Percentiles rank a stretch among this genome's conserved stretches.
These are phyloP conservation scores for Viola odorata DNA, from an alignment of 345 rosid species.

Conservation along the genomic window DNA sequence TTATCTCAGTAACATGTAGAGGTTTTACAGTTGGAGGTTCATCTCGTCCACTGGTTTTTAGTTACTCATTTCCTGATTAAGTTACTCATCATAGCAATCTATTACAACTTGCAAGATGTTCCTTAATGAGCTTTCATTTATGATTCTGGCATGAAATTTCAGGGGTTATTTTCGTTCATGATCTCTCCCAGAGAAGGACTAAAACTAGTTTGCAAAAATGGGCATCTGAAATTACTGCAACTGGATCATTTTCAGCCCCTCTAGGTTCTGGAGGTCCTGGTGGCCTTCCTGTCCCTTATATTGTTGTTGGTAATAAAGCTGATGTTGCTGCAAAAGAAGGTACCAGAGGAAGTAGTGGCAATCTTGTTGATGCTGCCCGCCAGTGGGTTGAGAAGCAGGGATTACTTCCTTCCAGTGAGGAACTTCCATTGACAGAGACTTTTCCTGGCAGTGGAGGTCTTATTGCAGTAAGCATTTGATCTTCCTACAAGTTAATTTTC, in stretches of 20 bases:
- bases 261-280: conserved; percentile 90
- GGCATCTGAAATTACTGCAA: conserved; percentile 83
- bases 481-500: conserved; percentile 6
- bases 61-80: too few relatives aligned
- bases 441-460: conserved; percentile 87
- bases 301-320: conserved; percentile 93
- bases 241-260: conserved; percentile 95
- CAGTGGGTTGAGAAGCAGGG: conserved; percentile 99
- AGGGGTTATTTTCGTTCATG: conserved; percentile 98
- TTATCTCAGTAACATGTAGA: too few relatives aligned
- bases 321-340: conserved; percentile 92
- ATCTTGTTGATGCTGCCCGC: conserved; percentile 96
- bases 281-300: conserved; percentile 94
- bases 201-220: conserved; percentile 91
- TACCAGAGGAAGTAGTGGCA: conserved; percentile 91
- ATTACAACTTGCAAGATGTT: conserved; percentile 5
- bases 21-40: too few relatives aligned
- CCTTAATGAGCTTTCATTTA: conserved; percentile 6
- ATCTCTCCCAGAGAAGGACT: conserved; percentile 94
- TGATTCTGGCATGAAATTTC: conserved; percentile 12
- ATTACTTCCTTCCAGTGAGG: conserved; percentile 81
- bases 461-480: conserved; percentile 54
- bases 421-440: conserved; percentile 90
- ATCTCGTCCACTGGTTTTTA: too few relatives aligned
- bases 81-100: too few relatives aligned